These are phyloP conservation scores for Cutaneotrichosporon sp. DNA, from an alignment of 1,284 basidiomycete genomes.

Conservation along the genomic window DNA sequence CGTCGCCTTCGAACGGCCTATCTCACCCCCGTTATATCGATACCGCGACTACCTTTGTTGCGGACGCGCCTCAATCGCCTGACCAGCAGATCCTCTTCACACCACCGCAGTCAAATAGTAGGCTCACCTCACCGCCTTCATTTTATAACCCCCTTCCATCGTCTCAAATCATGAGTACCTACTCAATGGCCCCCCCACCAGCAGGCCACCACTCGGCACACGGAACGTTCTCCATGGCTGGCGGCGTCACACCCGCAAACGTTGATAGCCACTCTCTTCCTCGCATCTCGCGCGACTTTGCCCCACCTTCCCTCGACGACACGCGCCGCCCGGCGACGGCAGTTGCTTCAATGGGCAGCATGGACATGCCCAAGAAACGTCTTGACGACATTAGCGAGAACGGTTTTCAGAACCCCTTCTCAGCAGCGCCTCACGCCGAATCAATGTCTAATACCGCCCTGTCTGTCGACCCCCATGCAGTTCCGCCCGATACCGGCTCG, in stretches of 20 bases:
- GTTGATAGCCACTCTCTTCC: slow-evolving; percentile 30
- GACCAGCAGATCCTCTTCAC: not conserved
- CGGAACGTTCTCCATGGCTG: not conserved
- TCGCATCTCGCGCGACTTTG: slow-evolving; percentile 45
- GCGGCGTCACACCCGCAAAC: not conserved
- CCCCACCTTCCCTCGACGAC: slow-evolving; percentile 31
- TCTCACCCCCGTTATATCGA: too few relatives aligned
- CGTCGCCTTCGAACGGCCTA: too few relatives aligned
- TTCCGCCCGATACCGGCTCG: slow-evolving; percentile 5
- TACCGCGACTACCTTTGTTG: too few relatives aligned
- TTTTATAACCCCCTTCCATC: not conserved
- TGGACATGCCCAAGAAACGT: not conserved
- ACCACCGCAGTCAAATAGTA: not conserved
- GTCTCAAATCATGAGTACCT: not conserved
- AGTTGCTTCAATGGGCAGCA: slow-evolving; percentile 32
- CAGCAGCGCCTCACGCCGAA: not conserved
- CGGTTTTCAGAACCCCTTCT: slow-evolving; percentile 13
- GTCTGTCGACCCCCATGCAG: slow-evolving; percentile 27
- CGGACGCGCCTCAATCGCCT: too few relatives aligned
- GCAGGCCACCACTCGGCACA: not conserved
- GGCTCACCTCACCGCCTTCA: too few relatives aligned
- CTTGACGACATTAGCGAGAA: not conserved
- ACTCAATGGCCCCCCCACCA: not conserved
- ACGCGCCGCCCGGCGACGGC: slow-evolving; percentile 43
- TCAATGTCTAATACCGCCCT: not conserved